A percentile compares a stretch with the other conserved stretches of the same genome.
phyloP scores from a whole-genome alignment of 2,329 filamentous ascomycete species.

The Penicillium aurantiogriseum region DNA sequence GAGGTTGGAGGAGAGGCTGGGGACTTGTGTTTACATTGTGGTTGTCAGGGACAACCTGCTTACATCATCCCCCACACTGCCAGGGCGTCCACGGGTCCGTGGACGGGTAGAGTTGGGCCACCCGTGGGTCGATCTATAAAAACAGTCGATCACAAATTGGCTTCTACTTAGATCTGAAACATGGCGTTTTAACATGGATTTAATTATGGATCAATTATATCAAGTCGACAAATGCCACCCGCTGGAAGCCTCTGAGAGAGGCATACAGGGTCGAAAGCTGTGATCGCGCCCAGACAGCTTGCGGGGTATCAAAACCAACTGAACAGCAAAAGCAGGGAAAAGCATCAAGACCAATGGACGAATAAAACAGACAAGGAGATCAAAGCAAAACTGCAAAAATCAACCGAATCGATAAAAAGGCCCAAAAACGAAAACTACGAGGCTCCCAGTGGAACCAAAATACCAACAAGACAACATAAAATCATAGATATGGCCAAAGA shows the following conservation, averaged over 20 bases:
- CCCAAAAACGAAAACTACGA: conserved; percentile 3
- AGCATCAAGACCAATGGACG: background rate
- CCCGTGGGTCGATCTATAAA: conserved; percentile 8
- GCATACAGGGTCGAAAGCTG: conserved; percentile 3
- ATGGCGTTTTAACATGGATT: background rate
- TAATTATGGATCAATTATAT: background rate
- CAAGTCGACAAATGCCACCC: conserved; percentile 1
- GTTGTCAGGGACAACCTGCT: conserved; percentile 29
- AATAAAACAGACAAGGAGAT: background rate
- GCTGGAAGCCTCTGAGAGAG: background rate
- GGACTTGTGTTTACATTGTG: conserved; percentile 30
- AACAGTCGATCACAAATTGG: conserved; percentile 12
- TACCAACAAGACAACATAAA: conserved; percentile 2
- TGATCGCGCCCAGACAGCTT: conserved; percentile 6
- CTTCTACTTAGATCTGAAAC: background rate
- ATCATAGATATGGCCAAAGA: conserved; percentile 16
- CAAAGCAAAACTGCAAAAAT: background rate
- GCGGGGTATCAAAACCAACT: conserved; percentile 12
- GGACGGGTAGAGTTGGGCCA: conserved; percentile 1
- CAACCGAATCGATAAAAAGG: conserved; percentile 3
- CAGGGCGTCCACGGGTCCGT: background rate
- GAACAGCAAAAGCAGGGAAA: conserved; percentile 3
- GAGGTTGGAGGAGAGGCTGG: conserved; percentile 44
- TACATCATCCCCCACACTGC: conserved; percentile 22
- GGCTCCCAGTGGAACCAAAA: background rate